A percentile compares a stretch with the other conserved stretches of the same genome.
phyloP scores from a whole-genome alignment of 768 basidiomycete species.

The Clavulina sp. region DNA sequence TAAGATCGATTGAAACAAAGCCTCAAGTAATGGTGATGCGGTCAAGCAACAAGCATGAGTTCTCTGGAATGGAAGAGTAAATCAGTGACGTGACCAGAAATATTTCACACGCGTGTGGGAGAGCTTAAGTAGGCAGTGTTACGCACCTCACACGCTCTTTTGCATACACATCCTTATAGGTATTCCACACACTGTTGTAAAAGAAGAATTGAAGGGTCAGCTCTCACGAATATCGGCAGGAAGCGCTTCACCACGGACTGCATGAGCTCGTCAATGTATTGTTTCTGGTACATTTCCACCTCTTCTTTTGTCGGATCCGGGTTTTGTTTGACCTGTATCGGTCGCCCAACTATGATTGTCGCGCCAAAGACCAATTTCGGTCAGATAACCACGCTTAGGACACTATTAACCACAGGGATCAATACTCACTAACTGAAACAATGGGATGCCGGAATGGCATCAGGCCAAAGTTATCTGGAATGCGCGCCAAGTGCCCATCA shows the following conservation, averaged over 20 bases:
- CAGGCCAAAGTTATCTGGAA: constrained; percentile 82
- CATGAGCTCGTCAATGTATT: constrained; percentile 85
- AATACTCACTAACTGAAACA: constrained; percentile 80
- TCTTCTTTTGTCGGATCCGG: constrained; percentile 73
- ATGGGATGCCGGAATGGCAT: constrained; percentile 93
- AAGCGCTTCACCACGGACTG: constrained; percentile 32
- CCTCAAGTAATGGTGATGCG: too few relatives aligned
- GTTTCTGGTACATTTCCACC: constrained; percentile 56
- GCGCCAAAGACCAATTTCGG: neutral
- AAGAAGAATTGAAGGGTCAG: neutral
- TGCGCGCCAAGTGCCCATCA: neutral
- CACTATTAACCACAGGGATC: neutral
- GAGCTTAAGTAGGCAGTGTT: too few relatives aligned
- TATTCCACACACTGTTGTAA: constrained; percentile 70
- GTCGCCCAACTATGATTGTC: constrained; percentile 55
- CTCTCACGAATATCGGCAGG: neutral
- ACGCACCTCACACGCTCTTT: constrained; percentile 41
- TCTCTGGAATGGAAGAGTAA: too few relatives aligned
- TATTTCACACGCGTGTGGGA: too few relatives aligned
- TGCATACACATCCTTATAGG: constrained; percentile 88
- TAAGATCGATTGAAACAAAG: too few relatives aligned
- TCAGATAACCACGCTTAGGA: neutral
- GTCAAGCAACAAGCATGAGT: too few relatives aligned
- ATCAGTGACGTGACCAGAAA: too few relatives aligned
- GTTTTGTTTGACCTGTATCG: constrained; percentile 59